Percentiles rank a stretch among this genome's conserved stretches.
Evolutionary conservation across 139 green algal genomes (phyloP).

Genomic region (Haematococcus sp.): DNA sequence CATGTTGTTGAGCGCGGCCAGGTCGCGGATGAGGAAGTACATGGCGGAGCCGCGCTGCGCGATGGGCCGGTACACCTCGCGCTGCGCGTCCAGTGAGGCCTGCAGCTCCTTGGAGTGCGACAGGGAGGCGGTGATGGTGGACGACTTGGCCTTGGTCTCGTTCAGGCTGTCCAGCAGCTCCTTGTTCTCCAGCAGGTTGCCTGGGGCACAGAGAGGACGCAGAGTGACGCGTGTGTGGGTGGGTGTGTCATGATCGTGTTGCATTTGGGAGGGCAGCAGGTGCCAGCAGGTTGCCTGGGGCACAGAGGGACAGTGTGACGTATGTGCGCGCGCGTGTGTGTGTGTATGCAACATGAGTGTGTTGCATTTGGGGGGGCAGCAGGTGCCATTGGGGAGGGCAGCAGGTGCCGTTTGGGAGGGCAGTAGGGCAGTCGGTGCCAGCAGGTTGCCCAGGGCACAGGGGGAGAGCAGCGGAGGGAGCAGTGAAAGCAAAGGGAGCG

Average conservation of each 20-base stretch:
- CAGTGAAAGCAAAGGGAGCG: too few relatives aligned
- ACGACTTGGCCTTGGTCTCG: constrained; percentile 67
- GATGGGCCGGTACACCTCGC: constrained; percentile 54
- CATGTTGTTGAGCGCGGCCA: constrained; percentile 68
- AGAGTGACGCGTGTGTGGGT: background rate
- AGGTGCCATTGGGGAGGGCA: too few relatives aligned
- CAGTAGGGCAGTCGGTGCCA: too few relatives aligned
- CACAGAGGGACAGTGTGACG: too few relatives aligned
- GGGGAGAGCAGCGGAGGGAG: too few relatives aligned
- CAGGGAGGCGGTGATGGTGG: constrained; percentile 54
- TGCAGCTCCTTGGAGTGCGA: constrained; percentile 52
- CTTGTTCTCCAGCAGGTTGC: constrained; percentile 63
- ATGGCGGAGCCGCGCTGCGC: constrained; percentile 51
- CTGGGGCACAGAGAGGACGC: constrained; percentile 8
- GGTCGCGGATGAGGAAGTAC: constrained; percentile 67
- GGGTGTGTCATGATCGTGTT: background rate
- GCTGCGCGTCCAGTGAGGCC: constrained; percentile 61
- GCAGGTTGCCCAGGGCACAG: too few relatives aligned
- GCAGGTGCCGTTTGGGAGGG: too few relatives aligned
- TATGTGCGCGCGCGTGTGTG: too few relatives aligned
- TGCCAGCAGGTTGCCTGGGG: constrained; percentile 17
- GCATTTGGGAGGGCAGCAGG: background rate
- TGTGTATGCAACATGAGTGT: too few relatives aligned
- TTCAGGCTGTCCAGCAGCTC: constrained; percentile 73
- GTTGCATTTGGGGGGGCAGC: too few relatives aligned